Base-by-base conservation (phyloP, 805 yeast genomes). In the Pichia scutulata region DNA sequence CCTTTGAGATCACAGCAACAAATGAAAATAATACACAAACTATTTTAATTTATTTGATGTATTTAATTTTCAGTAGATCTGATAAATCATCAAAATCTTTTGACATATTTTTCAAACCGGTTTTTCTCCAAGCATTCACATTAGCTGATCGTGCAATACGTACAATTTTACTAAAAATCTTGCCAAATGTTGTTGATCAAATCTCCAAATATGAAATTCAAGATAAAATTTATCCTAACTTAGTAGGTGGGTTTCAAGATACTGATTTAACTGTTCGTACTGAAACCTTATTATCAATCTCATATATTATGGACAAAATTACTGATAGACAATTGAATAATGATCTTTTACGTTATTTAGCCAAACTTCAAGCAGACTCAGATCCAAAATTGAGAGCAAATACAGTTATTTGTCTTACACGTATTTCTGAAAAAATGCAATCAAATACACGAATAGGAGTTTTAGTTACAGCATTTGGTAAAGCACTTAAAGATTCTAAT, bases 191-290 rank as follows among this genome's bases (percentile, higher is more conserved):
- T 52, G 70, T 80, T 25, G 70, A 69, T 1, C 65, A 65, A 37
- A 63, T 89, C 22, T 71, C 79, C 2, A 79, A 78, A 39, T 66
- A 75, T 42, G 88, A 84, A 28, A 77, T 90, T 4, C 84, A 84
- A 55, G 81, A 76, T 55, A 81, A 78, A 56, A 74, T 93, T 1
- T 88, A 86, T 64, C 78, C 79, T 10, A 75, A 76, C 44, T 72
- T 86, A 58, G 68, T 83, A n/a, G 80, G 84, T 18, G 98, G 99
- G 0, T 85, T 92, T 59, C 79, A 82, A 33, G 99, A 92, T 63
- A 80, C 93, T 1, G 90, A 88, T 62, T 77, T 82, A 4, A 75
- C 83, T n/a, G 80, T 92, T 40, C 72, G 97, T 55, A 86, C 86
- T 56, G 87, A 83, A 47, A 86, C 97, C 0, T 70, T 92, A 39